phyloP scores from a whole-genome alignment of 345 rosid genomes.

The Aegle marmelos region DNA sequence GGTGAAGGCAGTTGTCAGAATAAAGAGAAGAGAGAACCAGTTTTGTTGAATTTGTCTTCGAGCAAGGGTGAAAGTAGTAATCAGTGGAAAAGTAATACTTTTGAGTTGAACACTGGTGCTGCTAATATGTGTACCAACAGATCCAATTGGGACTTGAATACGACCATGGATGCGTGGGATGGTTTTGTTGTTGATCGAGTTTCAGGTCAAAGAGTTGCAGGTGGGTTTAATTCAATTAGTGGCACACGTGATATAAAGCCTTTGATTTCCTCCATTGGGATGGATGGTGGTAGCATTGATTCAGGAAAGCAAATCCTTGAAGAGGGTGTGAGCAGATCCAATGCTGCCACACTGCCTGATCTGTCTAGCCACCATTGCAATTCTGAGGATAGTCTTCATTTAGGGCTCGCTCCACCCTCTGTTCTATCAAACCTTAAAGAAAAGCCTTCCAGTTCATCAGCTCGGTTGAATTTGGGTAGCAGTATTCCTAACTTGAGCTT shows the following conservation, averaged over 20 bases:
- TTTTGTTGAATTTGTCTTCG: slow-evolving; percentile 51
- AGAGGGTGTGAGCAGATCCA: slow-evolving; percentile 20
- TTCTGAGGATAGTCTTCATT: slow-evolving; percentile 46
- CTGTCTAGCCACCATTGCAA: slow-evolving; percentile 19
- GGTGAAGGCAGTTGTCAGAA: slow-evolving; percentile 22
- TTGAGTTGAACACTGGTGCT: slow-evolving; percentile 20
- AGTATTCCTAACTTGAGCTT: slow-evolving; percentile 20
- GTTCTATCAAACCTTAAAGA: slow-evolving; percentile 18
- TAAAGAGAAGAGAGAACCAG: slow-evolving; percentile 26
- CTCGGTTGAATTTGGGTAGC: slow-evolving; percentile 15
- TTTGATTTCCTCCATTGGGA: slow-evolving; percentile 16
- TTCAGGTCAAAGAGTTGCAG: slow-evolving; percentile 25
- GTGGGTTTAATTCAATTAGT: slow-evolving; percentile 15
- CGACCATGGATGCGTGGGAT: slow-evolving; percentile 86
- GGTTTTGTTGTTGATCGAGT: slow-evolving; percentile 33
- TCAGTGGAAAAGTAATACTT: slow-evolving; percentile 17
- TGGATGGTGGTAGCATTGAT: slow-evolving; percentile 17
- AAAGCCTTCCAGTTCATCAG: slow-evolving; percentile 28
- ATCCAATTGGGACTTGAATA: slow-evolving; percentile 85
- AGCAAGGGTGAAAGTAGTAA: slow-evolving; percentile 37
- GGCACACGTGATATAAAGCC: slow-evolving; percentile 31
- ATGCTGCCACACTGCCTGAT: slow-evolving; percentile 15
- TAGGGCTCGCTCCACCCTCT: slow-evolving; percentile 44
- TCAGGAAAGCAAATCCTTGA: slow-evolving; percentile 22
- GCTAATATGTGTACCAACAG: slow-evolving; percentile 35